Conservation (phyloP, 345 rosid species). For the Populus tremula region DNA sequence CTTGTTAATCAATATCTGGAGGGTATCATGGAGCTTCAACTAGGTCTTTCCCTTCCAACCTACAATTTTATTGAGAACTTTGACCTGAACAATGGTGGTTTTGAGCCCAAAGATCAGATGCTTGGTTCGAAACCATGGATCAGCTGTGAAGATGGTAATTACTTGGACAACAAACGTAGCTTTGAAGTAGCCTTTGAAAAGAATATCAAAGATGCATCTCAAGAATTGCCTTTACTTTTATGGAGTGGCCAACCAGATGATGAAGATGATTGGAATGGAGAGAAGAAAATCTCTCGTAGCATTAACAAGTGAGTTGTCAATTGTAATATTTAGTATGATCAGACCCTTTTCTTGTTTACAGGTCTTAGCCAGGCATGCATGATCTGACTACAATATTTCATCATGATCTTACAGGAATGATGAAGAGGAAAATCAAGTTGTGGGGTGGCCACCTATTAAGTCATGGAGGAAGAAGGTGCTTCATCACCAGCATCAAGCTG, state of each 20-base stretch:
- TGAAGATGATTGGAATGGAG: slow-evolving; percentile 41
- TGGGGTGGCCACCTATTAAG: slow-evolving; percentile 83
- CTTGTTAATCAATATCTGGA: not conserved
- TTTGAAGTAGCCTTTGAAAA: slow-evolving; percentile 30
- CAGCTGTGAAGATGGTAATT: not conserved
- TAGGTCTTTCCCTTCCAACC: slow-evolving; percentile 42
- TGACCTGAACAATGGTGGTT: slow-evolving; percentile 19
- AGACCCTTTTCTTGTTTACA: not conserved
- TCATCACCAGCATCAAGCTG: slow-evolving; percentile 23
- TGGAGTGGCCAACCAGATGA: slow-evolving; percentile 57
- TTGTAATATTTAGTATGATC: not conserved
- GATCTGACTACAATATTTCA: not conserved
- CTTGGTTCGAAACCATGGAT: slow-evolving; percentile 12
- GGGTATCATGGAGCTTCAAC: slow-evolving; percentile 47
- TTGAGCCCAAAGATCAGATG: slow-evolving; percentile 5
- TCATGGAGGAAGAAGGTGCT: slow-evolving; percentile 57
- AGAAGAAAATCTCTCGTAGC: slow-evolving; percentile 27
- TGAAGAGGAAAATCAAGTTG: slow-evolving; percentile 34
- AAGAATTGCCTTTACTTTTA: slow-evolving; percentile 23
- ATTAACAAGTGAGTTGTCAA: slow-evolving; percentile 35
- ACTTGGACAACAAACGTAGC: slow-evolving; percentile 28
- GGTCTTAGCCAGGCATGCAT: not conserved
- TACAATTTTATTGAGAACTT: slow-evolving; percentile 10
- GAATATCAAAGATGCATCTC: not conserved
- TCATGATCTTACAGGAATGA: slow-evolving; percentile 6